phyloP scores from a whole-genome alignment of 2,329 filamentous ascomycete species.

The Cyphellophora attinorum region DNA sequence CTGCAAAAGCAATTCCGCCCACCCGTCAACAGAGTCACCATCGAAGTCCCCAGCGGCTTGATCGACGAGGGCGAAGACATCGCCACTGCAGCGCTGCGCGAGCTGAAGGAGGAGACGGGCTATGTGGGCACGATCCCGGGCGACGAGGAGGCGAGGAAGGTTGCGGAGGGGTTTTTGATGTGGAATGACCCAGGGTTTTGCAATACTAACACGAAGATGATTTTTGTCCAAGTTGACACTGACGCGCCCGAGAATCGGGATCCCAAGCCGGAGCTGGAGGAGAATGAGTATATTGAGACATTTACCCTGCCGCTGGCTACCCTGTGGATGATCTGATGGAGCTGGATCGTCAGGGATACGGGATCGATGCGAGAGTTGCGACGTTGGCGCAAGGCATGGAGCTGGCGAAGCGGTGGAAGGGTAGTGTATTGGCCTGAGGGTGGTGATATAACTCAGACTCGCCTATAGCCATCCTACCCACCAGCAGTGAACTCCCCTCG shows the following conservation, averaged over 20 bases:
- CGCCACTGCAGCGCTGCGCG: conserved; percentile 46
- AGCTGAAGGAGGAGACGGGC: conserved; percentile 54
- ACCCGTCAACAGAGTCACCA: conserved; percentile 47
- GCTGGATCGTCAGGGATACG: conserved; percentile 61
- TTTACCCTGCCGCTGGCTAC: conserved; percentile 57
- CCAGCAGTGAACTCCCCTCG: no score
- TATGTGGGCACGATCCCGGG: conserved; percentile 39
- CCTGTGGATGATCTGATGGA: conserved; percentile 57
- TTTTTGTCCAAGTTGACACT: conserved; percentile 67
- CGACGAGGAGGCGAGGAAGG: conserved; percentile 12
- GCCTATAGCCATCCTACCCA: no score
- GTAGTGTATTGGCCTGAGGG: no score
- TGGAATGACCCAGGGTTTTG: conserved; percentile 36
- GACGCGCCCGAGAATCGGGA: conserved; percentile 58
- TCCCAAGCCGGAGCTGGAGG: conserved; percentile 60
- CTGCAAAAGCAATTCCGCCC: conserved; percentile 46
- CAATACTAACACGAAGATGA: conserved; percentile 43
- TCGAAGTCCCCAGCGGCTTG: conserved; percentile 52
- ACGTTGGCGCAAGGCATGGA: conserved; percentile 72
- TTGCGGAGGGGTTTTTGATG: conserved; percentile 18
- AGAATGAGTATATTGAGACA: conserved; percentile 73
- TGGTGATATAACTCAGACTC: no score
- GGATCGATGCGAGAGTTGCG: conserved; percentile 69
- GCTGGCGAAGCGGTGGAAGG: conserved; percentile 46
- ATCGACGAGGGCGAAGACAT: conserved; percentile 49